These are phyloP conservation scores for Tricholoma terreum DNA, from an alignment of 768 basidiomycete genomes.

Conservation along the genomic window DNA sequence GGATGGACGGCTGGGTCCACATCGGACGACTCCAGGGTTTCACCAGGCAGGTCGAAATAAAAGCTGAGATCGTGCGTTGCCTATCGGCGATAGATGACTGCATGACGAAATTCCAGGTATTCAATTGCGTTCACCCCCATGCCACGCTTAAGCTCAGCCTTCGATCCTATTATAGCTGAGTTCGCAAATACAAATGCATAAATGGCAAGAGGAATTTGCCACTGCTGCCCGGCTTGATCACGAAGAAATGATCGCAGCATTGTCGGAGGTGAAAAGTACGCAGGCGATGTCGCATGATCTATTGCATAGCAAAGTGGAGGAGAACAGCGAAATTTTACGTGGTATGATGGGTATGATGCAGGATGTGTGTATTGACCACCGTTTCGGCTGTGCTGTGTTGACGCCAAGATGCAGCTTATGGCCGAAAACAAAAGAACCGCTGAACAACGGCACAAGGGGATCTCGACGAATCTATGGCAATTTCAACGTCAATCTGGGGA, in stretches of 20 bases:
- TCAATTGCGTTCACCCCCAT: background rate
- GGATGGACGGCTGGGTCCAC: slow-evolving; percentile 44
- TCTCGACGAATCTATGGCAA: slow-evolving; percentile 48
- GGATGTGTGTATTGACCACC: slow-evolving; percentile 27
- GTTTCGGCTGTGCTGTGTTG: background rate
- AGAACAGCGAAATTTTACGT: slow-evolving; percentile 29
- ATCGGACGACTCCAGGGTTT: slow-evolving; percentile 40
- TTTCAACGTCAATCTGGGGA: slow-evolving; percentile 45
- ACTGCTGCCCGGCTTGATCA: slow-evolving; percentile 40
- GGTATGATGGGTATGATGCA: slow-evolving; percentile 51
- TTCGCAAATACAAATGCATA: slow-evolving; percentile 42
- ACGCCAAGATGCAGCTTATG: slow-evolving; percentile 25
- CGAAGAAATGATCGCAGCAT: slow-evolving; percentile 37
- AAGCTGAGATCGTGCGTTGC: slow-evolving; percentile 42
- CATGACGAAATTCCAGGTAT: slow-evolving; percentile 45
- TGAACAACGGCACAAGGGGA: slow-evolving; percentile 37
- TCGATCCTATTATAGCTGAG: slow-evolving; percentile 32
- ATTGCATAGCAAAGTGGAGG: slow-evolving; percentile 26
- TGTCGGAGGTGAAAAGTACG: slow-evolving; percentile 42
- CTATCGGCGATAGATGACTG: slow-evolving; percentile 45
- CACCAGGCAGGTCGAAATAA: slow-evolving; percentile 33
- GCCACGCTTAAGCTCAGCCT: background rate
- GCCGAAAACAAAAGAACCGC: slow-evolving; percentile 29
- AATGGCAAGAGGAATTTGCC: slow-evolving; percentile 47
- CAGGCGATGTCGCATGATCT: slow-evolving; percentile 33